Evolutionary conservation across 306 rosid genomes (phyloP).

Genomic region (Dalbergia cochinchinensis): DNA sequence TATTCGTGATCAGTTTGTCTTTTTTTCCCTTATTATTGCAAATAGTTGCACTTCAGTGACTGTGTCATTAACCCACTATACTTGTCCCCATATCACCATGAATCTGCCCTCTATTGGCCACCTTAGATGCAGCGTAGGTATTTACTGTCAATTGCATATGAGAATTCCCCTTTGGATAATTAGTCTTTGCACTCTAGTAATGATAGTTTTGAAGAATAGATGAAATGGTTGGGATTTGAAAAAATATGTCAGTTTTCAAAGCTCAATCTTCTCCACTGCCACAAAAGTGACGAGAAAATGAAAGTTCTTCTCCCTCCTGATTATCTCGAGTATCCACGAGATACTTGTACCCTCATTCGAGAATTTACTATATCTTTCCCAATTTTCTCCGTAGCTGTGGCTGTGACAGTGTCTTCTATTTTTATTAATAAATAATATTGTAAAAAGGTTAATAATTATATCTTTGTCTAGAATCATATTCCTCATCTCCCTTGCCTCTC

Average conservation of each 20-base stretch:
- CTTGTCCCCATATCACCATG: too few relatives aligned
- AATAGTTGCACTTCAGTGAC: too few relatives aligned
- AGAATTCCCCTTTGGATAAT: too few relatives aligned
- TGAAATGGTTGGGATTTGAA: neutral
- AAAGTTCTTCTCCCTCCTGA: neutral
- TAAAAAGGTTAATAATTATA: neutral
- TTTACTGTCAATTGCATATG: too few relatives aligned
- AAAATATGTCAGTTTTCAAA: too few relatives aligned
- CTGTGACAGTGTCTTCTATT: slow-evolving; percentile 4
- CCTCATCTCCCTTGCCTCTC: slow-evolving; percentile 17
- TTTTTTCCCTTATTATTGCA: too few relatives aligned
- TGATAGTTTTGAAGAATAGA: neutral
- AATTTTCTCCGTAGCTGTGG: neutral
- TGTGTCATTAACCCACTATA: too few relatives aligned
- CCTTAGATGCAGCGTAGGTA: too few relatives aligned
- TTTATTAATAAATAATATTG: neutral
- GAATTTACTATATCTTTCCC: slow-evolving; percentile 12
- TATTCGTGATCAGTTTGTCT: too few relatives aligned
- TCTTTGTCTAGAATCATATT: slow-evolving; percentile 26
- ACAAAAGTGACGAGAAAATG: neutral
- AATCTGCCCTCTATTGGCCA: too few relatives aligned
- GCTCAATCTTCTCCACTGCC: neutral
- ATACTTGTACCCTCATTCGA: slow-evolving; percentile 11
- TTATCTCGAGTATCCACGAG: neutral
- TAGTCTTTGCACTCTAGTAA: too few relatives aligned